A percentile compares a stretch with the other conserved stretches of the same genome.
phyloP scores from a whole-genome alignment of 768 basidiomycete genomes.

The Podaxis mareebaensis region DNA sequence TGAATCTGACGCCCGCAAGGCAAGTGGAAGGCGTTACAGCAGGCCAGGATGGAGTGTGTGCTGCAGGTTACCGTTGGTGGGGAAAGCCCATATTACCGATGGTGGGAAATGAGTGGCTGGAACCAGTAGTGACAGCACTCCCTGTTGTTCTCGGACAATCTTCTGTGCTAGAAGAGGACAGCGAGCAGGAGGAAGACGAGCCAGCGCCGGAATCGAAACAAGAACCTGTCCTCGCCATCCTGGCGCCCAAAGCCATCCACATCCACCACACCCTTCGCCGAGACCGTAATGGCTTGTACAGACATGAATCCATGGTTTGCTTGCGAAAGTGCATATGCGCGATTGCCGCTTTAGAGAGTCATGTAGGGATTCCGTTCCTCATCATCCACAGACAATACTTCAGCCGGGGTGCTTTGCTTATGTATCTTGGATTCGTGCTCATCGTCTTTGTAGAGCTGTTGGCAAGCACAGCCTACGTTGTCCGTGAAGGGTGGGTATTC shows the following conservation, averaged over 20 bases:
- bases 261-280: background rate
- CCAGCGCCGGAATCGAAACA: background rate
- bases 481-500: constrained; percentile 1
- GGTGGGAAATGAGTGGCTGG: background rate
- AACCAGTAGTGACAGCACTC: background rate
- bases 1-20: background rate
- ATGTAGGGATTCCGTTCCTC: background rate
- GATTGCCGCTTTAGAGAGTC: too few relatives aligned
- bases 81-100: background rate
- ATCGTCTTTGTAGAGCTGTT: background rate
- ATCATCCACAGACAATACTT: background rate
- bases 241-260: background rate
- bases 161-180: too few relatives aligned
- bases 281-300: background rate
- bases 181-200: background rate
- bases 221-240: background rate
- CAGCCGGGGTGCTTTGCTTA: background rate
- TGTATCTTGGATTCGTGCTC: background rate
- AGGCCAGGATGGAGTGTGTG: background rate
- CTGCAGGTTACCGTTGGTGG: background rate
- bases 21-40: background rate
- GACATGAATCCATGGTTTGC: background rate
- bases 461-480: background rate
- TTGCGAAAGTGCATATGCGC: background rate
- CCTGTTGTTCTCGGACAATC: background rate